These are phyloP conservation scores for Wickerhamomyces tratensis DNA, from an alignment of 805 yeast genomes.

Conservation along the genomic window DNA sequence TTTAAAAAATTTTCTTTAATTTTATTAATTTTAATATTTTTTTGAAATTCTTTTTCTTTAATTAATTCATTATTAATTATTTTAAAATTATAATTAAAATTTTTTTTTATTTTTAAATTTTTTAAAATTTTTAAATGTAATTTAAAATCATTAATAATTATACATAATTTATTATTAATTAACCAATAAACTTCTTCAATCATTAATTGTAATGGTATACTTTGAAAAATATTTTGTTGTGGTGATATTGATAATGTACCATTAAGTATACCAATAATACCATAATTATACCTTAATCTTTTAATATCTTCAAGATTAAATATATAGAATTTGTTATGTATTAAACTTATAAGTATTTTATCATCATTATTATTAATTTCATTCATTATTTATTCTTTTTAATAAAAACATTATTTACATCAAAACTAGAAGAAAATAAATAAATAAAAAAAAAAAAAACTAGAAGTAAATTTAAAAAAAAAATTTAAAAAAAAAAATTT, in stretches of 20 bases:
- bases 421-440: too few relatives aligned
- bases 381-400: too few relatives aligned
- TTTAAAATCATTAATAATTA: constrained; percentile 31
- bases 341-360: constrained; percentile 22
- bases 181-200: constrained; percentile 70
- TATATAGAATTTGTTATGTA: constrained; percentile 39
- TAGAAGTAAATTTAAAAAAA: too few relatives aligned
- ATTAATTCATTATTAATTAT: constrained; percentile 4
- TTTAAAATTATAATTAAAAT: constrained; percentile 5
- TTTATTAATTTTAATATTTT: constrained; percentile 3
- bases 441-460: too few relatives aligned
- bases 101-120: constrained; percentile 5
- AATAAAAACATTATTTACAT: too few relatives aligned
- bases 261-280: constrained; percentile 64
- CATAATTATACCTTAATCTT: constrained; percentile 39
- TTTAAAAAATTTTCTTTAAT: background rate
- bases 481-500: too few relatives aligned
- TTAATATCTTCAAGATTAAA: constrained; percentile 49
- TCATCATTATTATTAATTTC: too few relatives aligned
- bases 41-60: constrained; percentile 1
- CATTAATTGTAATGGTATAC: constrained; percentile 69
- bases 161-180: constrained; percentile 31
- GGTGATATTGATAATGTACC: constrained; percentile 90
- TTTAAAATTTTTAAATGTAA: constrained; percentile 11
- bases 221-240: constrained; percentile 84